Conservation (phyloP, 805 yeast genomes). For the Huiozyma naganishii region DNA sequence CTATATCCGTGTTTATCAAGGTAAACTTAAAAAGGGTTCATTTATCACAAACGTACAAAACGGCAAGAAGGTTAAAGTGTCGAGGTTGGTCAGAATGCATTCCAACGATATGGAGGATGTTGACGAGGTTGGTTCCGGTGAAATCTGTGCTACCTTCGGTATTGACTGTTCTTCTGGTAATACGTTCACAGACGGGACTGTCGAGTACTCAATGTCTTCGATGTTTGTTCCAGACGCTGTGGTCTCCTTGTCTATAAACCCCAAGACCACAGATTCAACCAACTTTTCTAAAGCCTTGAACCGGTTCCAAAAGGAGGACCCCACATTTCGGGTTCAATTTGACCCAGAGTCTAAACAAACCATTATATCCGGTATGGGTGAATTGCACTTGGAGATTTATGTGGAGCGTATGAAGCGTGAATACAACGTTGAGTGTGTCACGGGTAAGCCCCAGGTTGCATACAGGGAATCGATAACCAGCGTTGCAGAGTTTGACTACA, state of each 20-base stretch:
- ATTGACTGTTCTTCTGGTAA: constrained; percentile 98
- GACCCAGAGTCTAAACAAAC: constrained; percentile 91
- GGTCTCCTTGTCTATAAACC: constrained; percentile 81
- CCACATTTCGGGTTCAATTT: constrained; percentile 87
- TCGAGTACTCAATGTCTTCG: constrained; percentile 83
- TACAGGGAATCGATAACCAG: constrained; percentile 85
- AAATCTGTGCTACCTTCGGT: constrained; percentile 98
- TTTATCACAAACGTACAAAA: constrained; percentile 82
- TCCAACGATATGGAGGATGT: constrained; percentile 98
- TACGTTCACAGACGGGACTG: constrained; percentile 80
- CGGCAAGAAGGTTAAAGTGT: constrained; percentile 86
- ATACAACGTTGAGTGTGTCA: constrained; percentile 86
- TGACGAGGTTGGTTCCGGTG: constrained; percentile 92
- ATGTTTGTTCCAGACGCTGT: constrained; percentile 99
- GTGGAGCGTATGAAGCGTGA: constrained; percentile 98
- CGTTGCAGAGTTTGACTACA: constrained; percentile 73
- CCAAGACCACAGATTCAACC: constrained; percentile 75
- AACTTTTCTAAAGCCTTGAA: constrained; percentile 95
- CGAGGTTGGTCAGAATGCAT: constrained; percentile 96
- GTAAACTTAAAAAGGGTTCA: constrained; percentile 81
- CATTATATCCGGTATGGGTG: constrained; percentile 93
- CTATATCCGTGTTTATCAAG: constrained; percentile 94
- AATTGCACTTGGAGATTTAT: constrained; percentile 90
- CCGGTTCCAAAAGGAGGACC: constrained; percentile 97
- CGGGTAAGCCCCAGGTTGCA: constrained; percentile 97